Evolutionary conservation across 768 basidiomycete species (phyloP).

Genomic region (Trametes villosa): DNA sequence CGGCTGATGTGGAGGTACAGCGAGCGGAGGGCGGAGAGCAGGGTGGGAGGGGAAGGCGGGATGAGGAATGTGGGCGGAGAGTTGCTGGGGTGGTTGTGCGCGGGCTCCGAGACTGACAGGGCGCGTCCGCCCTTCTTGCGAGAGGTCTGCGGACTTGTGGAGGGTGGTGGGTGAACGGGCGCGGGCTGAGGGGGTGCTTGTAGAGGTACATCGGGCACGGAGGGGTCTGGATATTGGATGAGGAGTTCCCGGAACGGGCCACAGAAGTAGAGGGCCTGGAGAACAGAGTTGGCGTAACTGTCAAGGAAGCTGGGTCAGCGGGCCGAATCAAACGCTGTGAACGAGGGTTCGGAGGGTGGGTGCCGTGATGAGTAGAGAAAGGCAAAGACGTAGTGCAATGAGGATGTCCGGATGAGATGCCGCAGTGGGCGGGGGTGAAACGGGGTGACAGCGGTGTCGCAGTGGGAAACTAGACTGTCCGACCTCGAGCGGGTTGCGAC

Average conservation of each 20-base stretch:
- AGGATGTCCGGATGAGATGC: background rate
- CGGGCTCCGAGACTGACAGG: slow-evolving; percentile 38
- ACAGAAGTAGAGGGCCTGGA: slow-evolving; percentile 97
- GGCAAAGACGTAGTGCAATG: background rate
- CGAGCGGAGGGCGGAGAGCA: slow-evolving; percentile 93
- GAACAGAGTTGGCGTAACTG: slow-evolving; percentile 98
- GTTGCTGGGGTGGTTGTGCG: slow-evolving; percentile 24
- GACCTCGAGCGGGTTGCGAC: background rate
- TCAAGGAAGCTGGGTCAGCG: slow-evolving; percentile 8
- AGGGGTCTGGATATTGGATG: slow-evolving; percentile 65
- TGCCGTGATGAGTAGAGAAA: background rate
- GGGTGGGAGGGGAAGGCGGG: slow-evolving; percentile 66
- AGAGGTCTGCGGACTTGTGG: slow-evolving; percentile 33
- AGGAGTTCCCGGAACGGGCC: slow-evolving; percentile 90
- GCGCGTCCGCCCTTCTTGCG: slow-evolving; percentile 67
- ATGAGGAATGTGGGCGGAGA: slow-evolving; percentile 47
- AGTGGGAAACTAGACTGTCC: background rate
- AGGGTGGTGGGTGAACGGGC: slow-evolving; percentile 35
- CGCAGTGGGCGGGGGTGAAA: background rate
- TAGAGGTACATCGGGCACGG: slow-evolving; percentile 42
- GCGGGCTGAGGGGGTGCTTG: slow-evolving; percentile 32
- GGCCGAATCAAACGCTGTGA: background rate
- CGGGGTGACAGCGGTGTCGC: background rate
- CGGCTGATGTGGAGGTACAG: slow-evolving; percentile 83
- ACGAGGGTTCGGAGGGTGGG: background rate